Base-by-base conservation (phyloP, 1,284 basidiomycete species). In the Heterobasidion annosum region DNA sequence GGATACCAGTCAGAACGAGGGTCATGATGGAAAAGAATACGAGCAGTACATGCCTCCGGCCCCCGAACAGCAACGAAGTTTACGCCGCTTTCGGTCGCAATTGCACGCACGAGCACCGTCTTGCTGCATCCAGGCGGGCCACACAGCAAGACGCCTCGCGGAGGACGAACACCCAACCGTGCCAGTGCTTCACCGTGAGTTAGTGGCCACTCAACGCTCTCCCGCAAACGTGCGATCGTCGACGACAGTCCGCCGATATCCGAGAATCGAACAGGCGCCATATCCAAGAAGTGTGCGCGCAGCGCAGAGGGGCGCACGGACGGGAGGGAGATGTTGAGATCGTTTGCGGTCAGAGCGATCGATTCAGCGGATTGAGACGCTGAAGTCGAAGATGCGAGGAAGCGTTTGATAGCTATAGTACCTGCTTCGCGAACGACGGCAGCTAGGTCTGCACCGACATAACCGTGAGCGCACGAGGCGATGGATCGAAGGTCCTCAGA, bases 51-150 rank as follows among this genome's bases (percentile, higher is more conserved):
- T 54, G 90, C 92, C 79, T 99, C 97, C 0, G 96, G 93, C 0
- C 97, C 97, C 68, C 98, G 98, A 55, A 99, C 91, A n/a, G 95
- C 92, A 43, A 99, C 81, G 65, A 98, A 99, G 69, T 99, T 99
- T 58, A 98, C 82, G 0, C 93, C 94, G 60, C 92, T 93, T 68
- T 98, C 96, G 34, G 85, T 91, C 2, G 97, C 97, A 62, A 96
- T 86, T 0, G 97, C 96, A 54, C 93, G 85, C 0, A 93, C 97
- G 19, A 96, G 85, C 48, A 99, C 76, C 0, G 97, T 99, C 73
- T 99, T 99, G 65, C 91, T 93, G 66, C 97, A 99, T 8, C 97
- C 96, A 0, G 97, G 97, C 3, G 97, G 97, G 1, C 97, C 97
- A 69, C 98, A 99, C 15, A 99, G 73, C 48, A 99, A 73, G 3